These are phyloP conservation scores for Knoxia roxburghii DNA, from an alignment of 257 asterid genomes.

Conservation along the genomic window DNA sequence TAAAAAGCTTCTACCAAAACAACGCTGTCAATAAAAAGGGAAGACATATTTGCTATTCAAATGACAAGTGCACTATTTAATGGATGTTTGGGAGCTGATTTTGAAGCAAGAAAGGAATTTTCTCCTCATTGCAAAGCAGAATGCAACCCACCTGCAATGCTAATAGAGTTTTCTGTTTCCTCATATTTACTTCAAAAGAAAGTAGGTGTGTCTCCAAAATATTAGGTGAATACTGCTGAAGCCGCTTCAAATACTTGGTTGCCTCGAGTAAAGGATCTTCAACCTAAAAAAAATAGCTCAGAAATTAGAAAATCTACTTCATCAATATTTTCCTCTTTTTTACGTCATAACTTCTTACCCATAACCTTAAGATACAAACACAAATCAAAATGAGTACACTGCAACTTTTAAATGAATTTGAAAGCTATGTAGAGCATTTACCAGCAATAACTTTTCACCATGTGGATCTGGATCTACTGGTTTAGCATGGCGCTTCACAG, in stretches of 20 bases:
- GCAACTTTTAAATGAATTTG: slow-evolving; percentile 7
- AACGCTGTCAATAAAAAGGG: neutral
- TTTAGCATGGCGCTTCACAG: slow-evolving; percentile 78
- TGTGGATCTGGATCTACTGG: slow-evolving; percentile 91
- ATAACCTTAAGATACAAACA: neutral
- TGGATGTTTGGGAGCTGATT: neutral
- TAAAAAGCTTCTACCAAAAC: neutral
- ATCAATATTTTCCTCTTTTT: neutral
- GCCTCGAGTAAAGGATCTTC: slow-evolving; percentile 92
- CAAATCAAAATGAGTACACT: neutral
- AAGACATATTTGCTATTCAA: neutral
- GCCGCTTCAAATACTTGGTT: slow-evolving; percentile 88
- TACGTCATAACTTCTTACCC: neutral
- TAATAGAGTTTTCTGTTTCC: slow-evolving; percentile 74
- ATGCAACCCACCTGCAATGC: slow-evolving; percentile 66
- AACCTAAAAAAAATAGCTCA: slow-evolving; percentile 43
- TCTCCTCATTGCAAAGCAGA: slow-evolving; percentile 2
- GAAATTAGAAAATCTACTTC: slow-evolving; percentile 10
- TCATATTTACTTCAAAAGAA: slow-evolving; percentile 87
- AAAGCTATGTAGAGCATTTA: slow-evolving; percentile 14
- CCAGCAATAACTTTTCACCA: slow-evolving; percentile 89
- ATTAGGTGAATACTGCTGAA: slow-evolving; percentile 86
- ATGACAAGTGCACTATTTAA: neutral
- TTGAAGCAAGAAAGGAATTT: slow-evolving; percentile 5
- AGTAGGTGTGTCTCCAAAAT: slow-evolving; percentile 75